Evolutionary conservation across 176 grass and related monocot species (phyloP), one percentile per base, ranked within the genome.

Genomic region (Oryza meridionalis): DNA sequence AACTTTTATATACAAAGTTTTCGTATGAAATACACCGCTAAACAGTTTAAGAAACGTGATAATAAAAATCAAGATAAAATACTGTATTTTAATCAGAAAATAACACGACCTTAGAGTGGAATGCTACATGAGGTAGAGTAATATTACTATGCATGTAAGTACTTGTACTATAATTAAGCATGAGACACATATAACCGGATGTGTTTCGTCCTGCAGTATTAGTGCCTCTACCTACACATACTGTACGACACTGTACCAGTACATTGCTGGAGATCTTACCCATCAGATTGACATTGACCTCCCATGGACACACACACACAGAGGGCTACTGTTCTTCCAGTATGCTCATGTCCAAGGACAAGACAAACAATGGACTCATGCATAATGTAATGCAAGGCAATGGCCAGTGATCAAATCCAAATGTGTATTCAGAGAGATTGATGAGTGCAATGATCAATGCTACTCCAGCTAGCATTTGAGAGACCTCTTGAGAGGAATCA

Each of bases 281-380:
- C 33, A 61, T 59, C n/a, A 38, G 67, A 71, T 29, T 71, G 79
- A 71, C 79, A 81, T 27, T 24, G 79, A 55, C 66, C 37, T 59
- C 49, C 49, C 79, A 26, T 43, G 13, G 50, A 47, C 33, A 38
- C 55, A 21, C 55, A 40, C 38, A 8, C 38, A 40, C 6, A 61
- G 19, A 9, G 19, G 3, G 19, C 21, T 0, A 55, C 67, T 70
- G 79, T 47, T 24, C 42, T 13, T 61, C 25, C 21, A 61, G 53
- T 21, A 69, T 62, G 27, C 8, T 6, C 11, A 32, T 42, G 43
- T 42, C 80, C 6, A 44, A 22, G 12, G 68, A 72, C 47, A 70
- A 22, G 42, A 80, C 65, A 45, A 53, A 25, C 78, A 24, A 55
- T 33, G 65, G 33, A 9, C 45, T 15, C 13, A 3, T 1, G 50